Base-by-base conservation (phyloP, 257 asterid genomes). In the Solanum sejunctum region DNA sequence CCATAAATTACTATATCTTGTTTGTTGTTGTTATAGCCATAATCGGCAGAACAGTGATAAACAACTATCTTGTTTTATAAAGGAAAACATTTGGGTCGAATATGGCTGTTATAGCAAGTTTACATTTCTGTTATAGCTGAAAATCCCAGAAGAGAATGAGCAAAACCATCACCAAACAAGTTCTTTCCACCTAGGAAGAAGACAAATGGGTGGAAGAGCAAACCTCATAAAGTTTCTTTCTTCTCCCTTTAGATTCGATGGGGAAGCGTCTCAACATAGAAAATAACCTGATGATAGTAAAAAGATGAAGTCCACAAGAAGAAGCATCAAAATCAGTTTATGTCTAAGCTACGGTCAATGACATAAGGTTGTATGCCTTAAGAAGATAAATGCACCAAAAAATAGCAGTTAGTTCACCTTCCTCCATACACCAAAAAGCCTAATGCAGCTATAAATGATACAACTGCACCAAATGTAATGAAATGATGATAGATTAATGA, bases 381-480 rank as follows among this genome's bases (percentile, higher is more conserved):
- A 21, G 81, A 73, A 73, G 60, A 73, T 3, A 73, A 73, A 47
- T 47, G 58, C 57, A 17, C 57, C 26, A 69, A 69, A 45, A 69
- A 66, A 36, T 36, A 69, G 21, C 58, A 21, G 60, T 45, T 73
- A 73, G 8, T 82, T 89, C 86, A 96, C 99, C 98, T 94, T 92
- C 98, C 97, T 52, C 99, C 98, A 86, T 96, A 96, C 45, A 93
- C 88, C 91, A 96, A 89, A 89, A 96, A 96, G 18, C 99, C 98
- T 82, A 94, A 75, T 78, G 99, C 99, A 80, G 99, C 99, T 39
- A 91, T 83, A 88, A 93, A 87, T 56, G 99, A 93, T 21, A 96
- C 95, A 89, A 89, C 99, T 95, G 98, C 92, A 89, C 81, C 90
- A 79, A 84, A n/a, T 73, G 58, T 47, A 73, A 47, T 47, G 41